Evolutionary conservation across 23 red algal genomes (phyloP).

Genomic region (Pyropia haitanensis): DNA sequence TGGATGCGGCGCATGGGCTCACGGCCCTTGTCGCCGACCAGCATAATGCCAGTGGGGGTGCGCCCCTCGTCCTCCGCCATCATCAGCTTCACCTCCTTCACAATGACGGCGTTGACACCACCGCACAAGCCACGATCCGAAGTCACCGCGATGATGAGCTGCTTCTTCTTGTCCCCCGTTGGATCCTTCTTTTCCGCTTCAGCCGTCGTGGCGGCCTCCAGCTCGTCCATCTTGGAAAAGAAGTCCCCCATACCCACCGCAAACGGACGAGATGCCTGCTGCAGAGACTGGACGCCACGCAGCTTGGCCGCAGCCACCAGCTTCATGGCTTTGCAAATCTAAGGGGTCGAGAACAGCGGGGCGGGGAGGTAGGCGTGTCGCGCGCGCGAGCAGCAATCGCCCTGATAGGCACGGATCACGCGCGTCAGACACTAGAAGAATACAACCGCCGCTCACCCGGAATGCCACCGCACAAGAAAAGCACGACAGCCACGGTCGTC

Average conservation of each 20-base stretch:
- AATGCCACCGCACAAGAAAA: too few species aligned
- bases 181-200: conserved; percentile 7
- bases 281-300: conserved; percentile 79
- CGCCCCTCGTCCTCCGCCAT: conserved; percentile 18
- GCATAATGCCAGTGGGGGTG: conserved; percentile 52
- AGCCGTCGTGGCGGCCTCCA: conserved; percentile 14
- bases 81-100: conserved; percentile 60
- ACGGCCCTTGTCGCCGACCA: conserved; percentile 93
- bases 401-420: too few species aligned
- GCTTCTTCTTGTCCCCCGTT: background rate
- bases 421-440: too few species aligned
- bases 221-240: conserved; percentile 70
- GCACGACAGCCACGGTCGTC: too few species aligned
- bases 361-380: too few species aligned
- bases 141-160: conserved; percentile 79
- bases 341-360: too few species aligned
- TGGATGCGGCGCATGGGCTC: conserved; percentile 67
- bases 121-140: conserved; percentile 97
- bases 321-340: conserved; percentile 99
- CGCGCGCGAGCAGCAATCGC: too few species aligned
- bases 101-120: conserved; percentile 85
- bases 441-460: too few species aligned
- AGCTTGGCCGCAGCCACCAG: conserved; percentile 98
- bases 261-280: conserved; percentile 82
- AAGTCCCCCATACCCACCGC: conserved; percentile 70